phyloP scores from a whole-genome alignment of 78 protist species.

The Dictyostelium firmibasis region DNA sequence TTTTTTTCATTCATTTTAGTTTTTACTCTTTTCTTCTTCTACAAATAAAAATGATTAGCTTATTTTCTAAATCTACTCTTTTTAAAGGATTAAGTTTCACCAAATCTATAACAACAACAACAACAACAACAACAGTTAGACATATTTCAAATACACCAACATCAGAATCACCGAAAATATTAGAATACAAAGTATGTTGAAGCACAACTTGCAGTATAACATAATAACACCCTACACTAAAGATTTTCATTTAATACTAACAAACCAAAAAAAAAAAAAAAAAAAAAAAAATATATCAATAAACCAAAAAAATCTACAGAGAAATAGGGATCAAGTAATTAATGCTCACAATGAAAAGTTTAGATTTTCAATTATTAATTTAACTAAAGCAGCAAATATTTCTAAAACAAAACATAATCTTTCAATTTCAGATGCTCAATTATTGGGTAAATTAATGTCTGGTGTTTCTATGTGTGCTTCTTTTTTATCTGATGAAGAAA shows the following conservation, averaged over 20 bases:
- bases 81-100: neutral
- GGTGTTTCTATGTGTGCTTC: constrained; percentile 74
- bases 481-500: constrained; percentile 62
- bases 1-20: no score
- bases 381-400: constrained; percentile 47
- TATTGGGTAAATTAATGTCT: constrained; percentile 39
- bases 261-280: no score
- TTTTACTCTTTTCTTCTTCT: neutral
- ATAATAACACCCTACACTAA: no score
- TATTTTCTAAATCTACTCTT: neutral
- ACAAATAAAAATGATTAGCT: neutral
- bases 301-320: neutral
- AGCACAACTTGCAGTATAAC: no score
- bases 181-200: neutral
- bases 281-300: no score
- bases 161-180: neutral
- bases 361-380: constrained; percentile 49
- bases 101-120: neutral
- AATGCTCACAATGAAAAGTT: constrained; percentile 30
- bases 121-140: neutral
- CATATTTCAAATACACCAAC: neutral
- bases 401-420: constrained; percentile 38
- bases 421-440: neutral
- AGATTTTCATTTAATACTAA: no score
- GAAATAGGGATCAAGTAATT: constrained; percentile 71